Evolutionary conservation across 352 stramenopile genomes (phyloP).

Genomic region (Globisporangium irregulare): DNA sequence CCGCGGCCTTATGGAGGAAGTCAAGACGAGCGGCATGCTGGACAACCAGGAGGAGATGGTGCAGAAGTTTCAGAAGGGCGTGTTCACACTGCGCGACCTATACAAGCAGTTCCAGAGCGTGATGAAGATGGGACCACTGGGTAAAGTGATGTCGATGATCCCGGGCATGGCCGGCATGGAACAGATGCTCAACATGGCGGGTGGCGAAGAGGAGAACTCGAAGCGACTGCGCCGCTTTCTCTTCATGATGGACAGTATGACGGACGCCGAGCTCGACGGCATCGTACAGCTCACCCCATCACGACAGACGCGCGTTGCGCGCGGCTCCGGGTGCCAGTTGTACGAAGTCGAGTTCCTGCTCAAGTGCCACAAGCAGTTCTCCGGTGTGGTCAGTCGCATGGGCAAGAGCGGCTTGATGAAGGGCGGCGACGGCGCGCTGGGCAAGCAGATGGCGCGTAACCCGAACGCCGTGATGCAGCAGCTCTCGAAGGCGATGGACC

Average conservation of each 20-base stretch:
- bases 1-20: constrained; percentile 93
- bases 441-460: constrained; percentile 96
- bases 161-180: constrained; percentile 91
- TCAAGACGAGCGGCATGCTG: constrained; percentile 88
- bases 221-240: constrained; percentile 96
- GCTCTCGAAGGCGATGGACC: constrained; percentile 93
- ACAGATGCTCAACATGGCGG: constrained; percentile 89
- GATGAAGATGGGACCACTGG: constrained; percentile 97
- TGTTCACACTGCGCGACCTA: constrained; percentile 98
- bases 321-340: constrained; percentile 87
- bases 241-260: constrained; percentile 99
- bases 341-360: constrained; percentile 92
- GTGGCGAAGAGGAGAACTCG: constrained; percentile 90
- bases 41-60: constrained; percentile 96
- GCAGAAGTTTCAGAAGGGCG: constrained; percentile 94
- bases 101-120: constrained; percentile 98
- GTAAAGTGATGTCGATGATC: constrained; percentile 99
- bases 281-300: constrained; percentile 65
- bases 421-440: constrained; percentile 79
- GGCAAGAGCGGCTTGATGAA: constrained; percentile 95
- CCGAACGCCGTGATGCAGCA: constrained; percentile 96
- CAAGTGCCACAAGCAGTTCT: constrained; percentile 96
- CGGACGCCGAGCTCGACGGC: constrained; percentile 94
- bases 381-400: constrained; percentile 95
- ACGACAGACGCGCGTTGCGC: constrained; percentile 86